Evolutionary conservation across 768 basidiomycete species (phyloP), one percentile per base, ranked within the genome.

Genomic region (Galerina sulciceps): DNA sequence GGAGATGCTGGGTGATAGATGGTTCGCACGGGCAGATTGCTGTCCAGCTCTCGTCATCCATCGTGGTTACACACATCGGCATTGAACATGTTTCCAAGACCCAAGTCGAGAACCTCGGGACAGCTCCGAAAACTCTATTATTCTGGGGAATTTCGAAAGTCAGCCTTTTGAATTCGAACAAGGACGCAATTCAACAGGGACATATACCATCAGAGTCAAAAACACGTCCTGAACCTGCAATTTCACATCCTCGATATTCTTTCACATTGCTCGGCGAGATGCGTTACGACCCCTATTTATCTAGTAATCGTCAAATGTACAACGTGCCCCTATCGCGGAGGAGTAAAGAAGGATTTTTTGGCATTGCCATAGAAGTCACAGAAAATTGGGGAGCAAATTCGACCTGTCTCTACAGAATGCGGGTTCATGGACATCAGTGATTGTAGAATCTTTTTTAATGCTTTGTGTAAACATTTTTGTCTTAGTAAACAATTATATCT

Each of bases 351-450:
- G 47, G 45, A 18, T 31, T 31, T 4, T 31, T 31, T 31, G 26
- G 26, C 26, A 23, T 60, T 11, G 40, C 49, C 0, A 9, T 55
- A 6, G 59, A 60, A 31, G 34, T 60, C 14, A 1, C 49, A 6
- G 50, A 48, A 14, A 60, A 60, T 22, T 60, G 59, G 59, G 59
- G 59, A n/a, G 59, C 45, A 4, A 38, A 49, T 20, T 18, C 22
- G 5, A 60, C 59, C 6, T 50, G 59, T 37, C 14, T 60, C 10
- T 55, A 50, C 20, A 15, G 59, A 9, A 31, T 60, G 4, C 59
- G 59, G 0, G 31, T 55, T 44, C 59, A 60, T 48, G 46, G 59
- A 31, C 26, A 8, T 31, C 26, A 5, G 26, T 31, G 26, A 31
- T 31, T 31, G 26, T 31, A 31, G 26, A 31, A 31, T 31, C 26